Percentiles rank a stretch among this genome's conserved stretches.
Conservation (phyloP, 441 rosid genomes). For the Corymbia citriodora region DNA sequence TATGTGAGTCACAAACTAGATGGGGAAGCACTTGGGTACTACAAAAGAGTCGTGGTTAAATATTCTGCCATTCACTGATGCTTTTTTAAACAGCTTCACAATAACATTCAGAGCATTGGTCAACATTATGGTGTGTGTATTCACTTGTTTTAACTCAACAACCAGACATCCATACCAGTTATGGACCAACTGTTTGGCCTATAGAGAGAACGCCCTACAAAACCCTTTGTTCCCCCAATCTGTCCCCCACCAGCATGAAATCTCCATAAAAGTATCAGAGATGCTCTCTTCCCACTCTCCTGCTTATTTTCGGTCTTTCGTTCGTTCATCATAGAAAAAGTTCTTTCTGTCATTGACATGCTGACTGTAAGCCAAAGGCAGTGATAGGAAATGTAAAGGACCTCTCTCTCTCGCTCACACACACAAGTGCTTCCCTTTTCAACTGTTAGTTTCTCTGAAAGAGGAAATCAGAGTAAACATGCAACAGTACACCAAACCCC, state of each 20-base stretch:
- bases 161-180: too few species aligned
- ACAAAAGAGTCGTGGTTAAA: not conserved
- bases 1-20: not conserved
- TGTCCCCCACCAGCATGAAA: not conserved
- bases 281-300: not conserved
- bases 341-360: not conserved
- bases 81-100: not conserved
- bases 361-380: not conserved
- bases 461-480: not conserved
- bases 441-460: not conserved
- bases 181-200: not conserved
- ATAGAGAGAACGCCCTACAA: not conserved
- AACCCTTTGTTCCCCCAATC: not conserved
- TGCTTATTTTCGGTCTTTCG: not conserved
- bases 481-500: not conserved
- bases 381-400: not conserved
- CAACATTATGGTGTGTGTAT: not conserved
- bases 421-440: not conserved
- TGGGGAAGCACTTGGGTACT: not conserved
- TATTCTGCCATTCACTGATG: not conserved
- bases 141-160: not conserved
- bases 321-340: not conserved
- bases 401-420: not conserved
- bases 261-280: not conserved
- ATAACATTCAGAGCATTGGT: not conserved